Base-by-base conservation (phyloP, 345 rosid genomes). In the Euclidium syriacum region DNA sequence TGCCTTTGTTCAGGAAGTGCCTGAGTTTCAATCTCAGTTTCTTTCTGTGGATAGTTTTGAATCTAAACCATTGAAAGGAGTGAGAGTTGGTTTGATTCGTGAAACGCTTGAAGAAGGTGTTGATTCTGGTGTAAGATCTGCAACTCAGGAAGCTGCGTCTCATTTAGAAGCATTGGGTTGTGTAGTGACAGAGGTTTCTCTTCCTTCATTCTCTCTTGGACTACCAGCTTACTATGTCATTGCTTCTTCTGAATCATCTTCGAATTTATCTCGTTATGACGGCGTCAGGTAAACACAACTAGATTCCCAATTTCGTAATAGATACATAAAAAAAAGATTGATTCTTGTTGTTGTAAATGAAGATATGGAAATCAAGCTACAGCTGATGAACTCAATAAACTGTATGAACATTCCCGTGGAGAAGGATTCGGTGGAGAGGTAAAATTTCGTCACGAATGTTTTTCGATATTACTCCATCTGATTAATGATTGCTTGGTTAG, bases 341-440 rank as follows among this genome's bases (percentile, higher is more conserved):
- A 25, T 52, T 24, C 30, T 34, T 47, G 24, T 34, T n/a, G 55
- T 57, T 58, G 53, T n/a, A 58, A 30, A 29, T 70, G 42, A 73
- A 91, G 96, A 73, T 91, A 84, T 22, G 98, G 96, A 11, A 88
- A 81, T 73, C 98, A 85, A 78, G 85, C 71, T 70, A 71, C 63
- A 70, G 85, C 85, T 47, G 90, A 83, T 43, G 91, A 85, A 53
- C 79, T 88, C 58, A 91, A 77, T 77, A 71, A 81, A 43, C 80
- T 91, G 34, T 88, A 88, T 72, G 82, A 75, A 72, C 80, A 78
- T 72, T 88, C 98, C 9, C 78, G 98, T 58, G 92, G 90, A 32
- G 70, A 78, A 67, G 95, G 98, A 61, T 88, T 91, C 79, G 96
- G 98, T 34, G 61, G 79, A 0, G 98, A 91, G 95, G 98, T 86